Evolutionary conservation across 768 basidiomycete genomes (phyloP).

Genomic region (Mrakia blollopis): DNA sequence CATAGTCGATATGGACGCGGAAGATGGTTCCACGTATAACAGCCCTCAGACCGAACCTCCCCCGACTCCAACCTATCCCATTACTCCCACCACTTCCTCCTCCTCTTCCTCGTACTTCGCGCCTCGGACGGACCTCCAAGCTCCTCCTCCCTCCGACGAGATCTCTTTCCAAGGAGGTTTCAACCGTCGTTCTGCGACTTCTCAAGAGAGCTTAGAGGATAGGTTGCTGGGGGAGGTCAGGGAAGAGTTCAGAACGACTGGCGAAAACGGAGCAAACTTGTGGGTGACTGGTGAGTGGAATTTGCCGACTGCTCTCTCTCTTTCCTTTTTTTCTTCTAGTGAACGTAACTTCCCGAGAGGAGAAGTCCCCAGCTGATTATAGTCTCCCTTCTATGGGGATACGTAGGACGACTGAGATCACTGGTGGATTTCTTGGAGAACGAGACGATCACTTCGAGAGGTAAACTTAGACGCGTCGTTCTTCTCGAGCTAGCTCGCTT

Average conservation of each 20-base stretch:
- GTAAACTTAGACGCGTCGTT: not conserved
- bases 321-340: too few relatives aligned
- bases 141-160: not conserved
- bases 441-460: conserved; percentile 13
- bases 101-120: not conserved
- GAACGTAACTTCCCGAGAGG: too few relatives aligned
- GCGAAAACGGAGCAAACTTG: not conserved
- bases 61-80: not conserved
- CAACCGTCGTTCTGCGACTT: not conserved
- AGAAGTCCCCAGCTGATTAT: not conserved
- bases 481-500: not conserved
- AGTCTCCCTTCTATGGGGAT: not conserved
- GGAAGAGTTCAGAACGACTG: not conserved
- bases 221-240: not conserved
- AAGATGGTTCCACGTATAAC: not conserved
- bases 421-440: not conserved
- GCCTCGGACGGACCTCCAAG: not conserved
- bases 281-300: not conserved
- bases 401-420: not conserved
- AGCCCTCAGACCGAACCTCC: not conserved
- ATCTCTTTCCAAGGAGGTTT: not conserved
- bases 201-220: not conserved
- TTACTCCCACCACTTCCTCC: not conserved
- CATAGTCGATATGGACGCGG: not conserved
- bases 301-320: not conserved